phyloP scores from a whole-genome alignment of 2,329 filamentous ascomycete genomes.

The Ilyonectria robusta region DNA sequence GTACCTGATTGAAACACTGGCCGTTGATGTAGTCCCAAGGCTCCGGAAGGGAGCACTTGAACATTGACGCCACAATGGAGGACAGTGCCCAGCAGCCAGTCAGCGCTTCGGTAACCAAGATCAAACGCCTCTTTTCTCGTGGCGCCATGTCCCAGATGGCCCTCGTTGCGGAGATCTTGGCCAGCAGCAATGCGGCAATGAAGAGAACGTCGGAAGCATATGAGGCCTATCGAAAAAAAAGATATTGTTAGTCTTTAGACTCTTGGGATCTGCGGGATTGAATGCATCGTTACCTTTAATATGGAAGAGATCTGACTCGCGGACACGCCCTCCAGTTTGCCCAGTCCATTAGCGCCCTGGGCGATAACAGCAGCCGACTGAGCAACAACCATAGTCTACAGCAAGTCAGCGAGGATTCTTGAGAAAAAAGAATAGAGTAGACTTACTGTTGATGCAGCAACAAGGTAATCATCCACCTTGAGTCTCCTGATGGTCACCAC shows the following conservation, averaged over 20 bases:
- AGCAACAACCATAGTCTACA: slow-evolving; percentile 34
- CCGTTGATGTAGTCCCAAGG: slow-evolving; percentile 37
- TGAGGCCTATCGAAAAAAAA: slow-evolving; percentile 12
- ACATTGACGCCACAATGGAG: slow-evolving; percentile 27
- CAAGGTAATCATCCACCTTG: slow-evolving; percentile 35
- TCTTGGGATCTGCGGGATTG: not conserved
- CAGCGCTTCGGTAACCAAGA: slow-evolving; percentile 29
- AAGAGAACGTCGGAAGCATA: slow-evolving; percentile 36
- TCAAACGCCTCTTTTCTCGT: slow-evolving; percentile 19
- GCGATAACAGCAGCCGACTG: slow-evolving; percentile 36
- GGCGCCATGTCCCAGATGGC: slow-evolving; percentile 40
- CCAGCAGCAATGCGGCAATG: slow-evolving; percentile 27
- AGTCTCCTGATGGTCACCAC: slow-evolving; percentile 30
- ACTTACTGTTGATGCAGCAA: slow-evolving; percentile 36
- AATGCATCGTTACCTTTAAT: slow-evolving; percentile 28
- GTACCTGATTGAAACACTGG: slow-evolving; percentile 37
- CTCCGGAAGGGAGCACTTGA: slow-evolving; percentile 35
- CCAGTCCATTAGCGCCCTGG: slow-evolving; percentile 37
- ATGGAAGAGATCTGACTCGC: slow-evolving; percentile 27
- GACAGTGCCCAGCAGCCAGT: slow-evolving; percentile 33
- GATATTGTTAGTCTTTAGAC: slow-evolving; percentile 3
- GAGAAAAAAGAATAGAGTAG: not conserved
- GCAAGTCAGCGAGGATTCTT: slow-evolving; percentile 10
- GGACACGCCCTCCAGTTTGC: slow-evolving; percentile 26
- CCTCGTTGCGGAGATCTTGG: slow-evolving; percentile 40